These are phyloP conservation scores for Phaeophleospora eucalypticola DNA, from an alignment of 2,329 filamentous ascomycete species.

Conservation along the genomic window DNA sequence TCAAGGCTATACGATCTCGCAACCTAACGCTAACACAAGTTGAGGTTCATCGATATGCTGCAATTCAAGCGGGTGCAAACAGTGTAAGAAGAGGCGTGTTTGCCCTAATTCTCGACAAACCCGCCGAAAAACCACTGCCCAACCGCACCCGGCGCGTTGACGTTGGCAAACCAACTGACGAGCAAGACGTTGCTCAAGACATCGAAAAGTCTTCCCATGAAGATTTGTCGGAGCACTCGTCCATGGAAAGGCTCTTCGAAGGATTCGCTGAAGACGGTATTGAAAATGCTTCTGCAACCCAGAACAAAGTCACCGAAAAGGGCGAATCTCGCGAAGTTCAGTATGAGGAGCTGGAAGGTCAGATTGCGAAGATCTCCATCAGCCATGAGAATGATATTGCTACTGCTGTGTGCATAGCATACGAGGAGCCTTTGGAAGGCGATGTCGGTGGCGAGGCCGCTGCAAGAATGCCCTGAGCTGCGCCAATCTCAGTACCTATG, in stretches of 20 bases:
- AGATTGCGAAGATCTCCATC: conserved; percentile 69
- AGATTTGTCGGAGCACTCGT: no score
- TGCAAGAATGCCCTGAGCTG: conserved; percentile 17
- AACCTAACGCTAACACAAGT: conserved; percentile 36
- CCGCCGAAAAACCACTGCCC: neutral
- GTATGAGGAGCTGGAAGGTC: conserved; percentile 30
- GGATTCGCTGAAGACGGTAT: neutral
- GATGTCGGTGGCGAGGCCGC: conserved; percentile 30
- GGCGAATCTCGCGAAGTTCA: conserved; percentile 1
- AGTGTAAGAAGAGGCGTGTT: conserved; percentile 73
- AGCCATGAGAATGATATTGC: conserved; percentile 86
- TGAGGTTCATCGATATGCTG: conserved; percentile 32
- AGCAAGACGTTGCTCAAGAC: no score
- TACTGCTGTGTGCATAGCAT: conserved; percentile 62
- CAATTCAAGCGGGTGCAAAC: no score
- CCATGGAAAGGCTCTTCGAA: no score
- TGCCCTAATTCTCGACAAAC: conserved; percentile 38
- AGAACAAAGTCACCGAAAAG: no score
- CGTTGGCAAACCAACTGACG: no score
- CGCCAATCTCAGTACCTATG: no score
- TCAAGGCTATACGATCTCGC: conserved; percentile 38
- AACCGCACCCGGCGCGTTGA: no score
- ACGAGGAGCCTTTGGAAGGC: conserved; percentile 22
- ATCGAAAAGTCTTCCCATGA: no score
- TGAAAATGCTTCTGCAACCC: no score